These are phyloP conservation scores for Colletotrichum endophyticum DNA, from an alignment of 2,329 filamentous ascomycete species.

Conservation along the genomic window DNA sequence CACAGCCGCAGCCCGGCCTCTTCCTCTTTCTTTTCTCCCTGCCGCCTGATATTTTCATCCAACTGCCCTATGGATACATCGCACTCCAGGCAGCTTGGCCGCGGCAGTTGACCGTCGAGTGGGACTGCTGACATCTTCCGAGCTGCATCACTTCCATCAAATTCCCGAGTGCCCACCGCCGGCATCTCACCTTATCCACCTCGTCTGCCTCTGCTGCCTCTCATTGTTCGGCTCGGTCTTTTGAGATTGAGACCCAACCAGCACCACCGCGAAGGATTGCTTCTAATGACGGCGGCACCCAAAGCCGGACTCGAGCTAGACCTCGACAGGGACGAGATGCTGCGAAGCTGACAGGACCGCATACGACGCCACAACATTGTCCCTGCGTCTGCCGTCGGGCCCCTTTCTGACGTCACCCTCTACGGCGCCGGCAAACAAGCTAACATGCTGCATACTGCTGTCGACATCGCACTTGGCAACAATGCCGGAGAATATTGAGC, in stretches of 20 bases:
- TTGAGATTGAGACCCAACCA: neutral
- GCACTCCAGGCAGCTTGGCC: neutral
- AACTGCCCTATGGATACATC: neutral
- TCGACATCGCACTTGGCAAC: neutral
- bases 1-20: neutral
- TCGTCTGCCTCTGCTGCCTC: neutral
- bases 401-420: slow-evolving; percentile 6
- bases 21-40: neutral
- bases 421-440: neutral
- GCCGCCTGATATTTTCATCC: neutral
- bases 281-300: neutral
- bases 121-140: neutral
- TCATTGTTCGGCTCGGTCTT: slow-evolving; percentile 2
- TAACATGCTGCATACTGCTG: neutral
- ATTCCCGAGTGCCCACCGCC: neutral
- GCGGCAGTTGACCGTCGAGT: neutral
- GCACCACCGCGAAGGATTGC: neutral
- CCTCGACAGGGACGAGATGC: neutral
- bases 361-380: neutral
- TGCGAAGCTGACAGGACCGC: neutral
- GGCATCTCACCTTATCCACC: neutral
- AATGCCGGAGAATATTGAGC: neutral
- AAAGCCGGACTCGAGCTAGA: neutral
- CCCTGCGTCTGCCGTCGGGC: neutral
- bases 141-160: neutral